Evolutionary conservation across 2,329 filamentous ascomycete genomes (phyloP), one percentile per base, ranked within the genome.

Genomic region (Laburnicola sp.): DNA sequence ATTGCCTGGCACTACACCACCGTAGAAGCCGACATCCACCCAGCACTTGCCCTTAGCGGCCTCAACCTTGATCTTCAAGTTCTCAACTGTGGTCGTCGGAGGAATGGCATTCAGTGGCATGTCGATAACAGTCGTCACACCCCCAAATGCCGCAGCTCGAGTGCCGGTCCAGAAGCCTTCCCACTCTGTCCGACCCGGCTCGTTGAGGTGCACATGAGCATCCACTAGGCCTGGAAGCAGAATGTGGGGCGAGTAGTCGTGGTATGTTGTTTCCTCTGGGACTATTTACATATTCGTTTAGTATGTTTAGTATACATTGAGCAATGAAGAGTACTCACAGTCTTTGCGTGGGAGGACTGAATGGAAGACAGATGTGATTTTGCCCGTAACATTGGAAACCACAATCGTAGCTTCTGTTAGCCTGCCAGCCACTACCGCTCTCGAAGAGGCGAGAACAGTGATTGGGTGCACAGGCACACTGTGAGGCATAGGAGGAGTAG

Each of bases 1-100:
- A 68, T 99, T 99, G 1, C 93, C 94, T 3, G 94, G 94, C 41
- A 99, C 86, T 34, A 97, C 85, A 28, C 94, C 94, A 25, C 94
- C 94, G 70, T 97, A 97, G 74, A 99, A 97, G 27, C 91, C 94
- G n/a, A 97, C 92, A 65, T 97, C 94, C 25, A 97, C 91, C 93
- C 93, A 99, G 75, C 93, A 96, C 75, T 97, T 88, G 30, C 89
- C 91, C 54, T 83, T 75, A 35, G 91, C 91, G 23, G 94, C 94
- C 26, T 83, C 82, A 40, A 96, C 79, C 79, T 99, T 99, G 77
- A 91, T 88, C 55, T 87, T 80, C 60, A 99, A 82, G 5, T 88
- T 90, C 16, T 80, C 78, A 2, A 97, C 81, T 0, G 93, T 97
- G 7, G 93, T 97, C 0, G 94, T 99, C 0, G 94, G 94, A 31